Evolutionary conservation across 305 asterid species (phyloP).

Genomic region (Ilex paraguariensis): DNA sequence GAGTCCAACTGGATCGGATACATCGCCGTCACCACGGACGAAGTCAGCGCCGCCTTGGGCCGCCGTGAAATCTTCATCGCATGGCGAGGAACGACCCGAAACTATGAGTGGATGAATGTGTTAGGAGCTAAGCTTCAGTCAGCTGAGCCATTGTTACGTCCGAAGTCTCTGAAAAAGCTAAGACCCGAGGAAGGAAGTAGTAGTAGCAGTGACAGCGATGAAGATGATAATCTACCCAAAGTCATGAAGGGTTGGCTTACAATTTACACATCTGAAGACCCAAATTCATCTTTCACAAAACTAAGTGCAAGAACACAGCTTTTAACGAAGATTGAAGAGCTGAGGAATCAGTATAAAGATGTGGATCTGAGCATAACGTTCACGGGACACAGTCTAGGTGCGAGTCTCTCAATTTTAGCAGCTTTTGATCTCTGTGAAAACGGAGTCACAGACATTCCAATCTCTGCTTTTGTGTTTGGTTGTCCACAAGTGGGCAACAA

Average conservation of each 20-base stretch:
- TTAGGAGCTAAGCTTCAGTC: slow-evolving; percentile 49
- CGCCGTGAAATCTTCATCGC: slow-evolving; percentile 71
- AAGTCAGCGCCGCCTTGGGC: slow-evolving; percentile 33
- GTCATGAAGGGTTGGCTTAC: slow-evolving; percentile 80
- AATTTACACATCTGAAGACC: slow-evolving; percentile 57
- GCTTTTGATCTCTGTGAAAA: slow-evolving; percentile 81
- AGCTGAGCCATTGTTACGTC: slow-evolving; percentile 30
- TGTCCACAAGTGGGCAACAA: slow-evolving; percentile 77
- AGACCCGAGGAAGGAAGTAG: neutral
- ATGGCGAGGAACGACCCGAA: slow-evolving; percentile 72
- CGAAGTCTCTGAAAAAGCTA: slow-evolving; percentile 15
- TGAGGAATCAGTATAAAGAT: slow-evolving; percentile 33
- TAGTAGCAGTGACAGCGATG: slow-evolving; percentile 18
- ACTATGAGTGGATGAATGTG: slow-evolving; percentile 72
- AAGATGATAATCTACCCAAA: slow-evolving; percentile 33
- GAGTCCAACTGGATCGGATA: slow-evolving; percentile 92
- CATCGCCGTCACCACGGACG: slow-evolving; percentile 54
- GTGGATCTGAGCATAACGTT: slow-evolving; percentile 57
- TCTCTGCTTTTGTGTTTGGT: slow-evolving; percentile 73
- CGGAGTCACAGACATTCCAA: slow-evolving; percentile 60
- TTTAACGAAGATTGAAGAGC: slow-evolving; percentile 21
- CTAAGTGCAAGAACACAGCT: slow-evolving; percentile 60
- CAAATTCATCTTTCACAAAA: slow-evolving; percentile 62
- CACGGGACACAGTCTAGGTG: slow-evolving; percentile 84
- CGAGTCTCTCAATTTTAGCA: slow-evolving; percentile 45